These are phyloP conservation scores for Casuarina cunninghamiana DNA, from an alignment of 306 rosid genomes.

Conservation along the genomic window DNA sequence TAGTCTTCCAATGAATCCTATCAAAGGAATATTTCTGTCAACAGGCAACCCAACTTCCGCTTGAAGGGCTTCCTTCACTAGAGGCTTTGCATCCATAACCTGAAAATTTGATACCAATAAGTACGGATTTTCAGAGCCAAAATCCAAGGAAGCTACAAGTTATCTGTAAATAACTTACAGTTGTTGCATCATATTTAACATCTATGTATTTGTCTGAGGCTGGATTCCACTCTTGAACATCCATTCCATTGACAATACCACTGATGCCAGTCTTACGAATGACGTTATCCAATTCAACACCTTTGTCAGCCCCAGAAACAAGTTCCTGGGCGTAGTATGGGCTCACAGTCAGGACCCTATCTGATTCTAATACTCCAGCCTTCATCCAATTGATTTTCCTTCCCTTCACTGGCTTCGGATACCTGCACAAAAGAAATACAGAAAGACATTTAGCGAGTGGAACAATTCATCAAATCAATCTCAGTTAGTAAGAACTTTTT, in stretches of 20 bases:
- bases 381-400: conserved; percentile 86
- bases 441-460: background rate
- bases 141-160: background rate
- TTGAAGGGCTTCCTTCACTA: conserved; percentile 89
- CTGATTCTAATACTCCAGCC: conserved; percentile 63
- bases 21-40: conserved; percentile 65
- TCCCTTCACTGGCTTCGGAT: conserved; percentile 62
- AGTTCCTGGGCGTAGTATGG: conserved; percentile 78
- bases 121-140: background rate
- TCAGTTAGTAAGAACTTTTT: background rate
- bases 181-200: conserved; percentile 51
- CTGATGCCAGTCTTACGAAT: conserved; percentile 41
- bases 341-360: conserved; percentile 65
- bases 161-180: conserved; percentile 39
- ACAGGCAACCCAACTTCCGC: conserved; percentile 96
- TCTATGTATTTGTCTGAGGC: conserved; percentile 55
- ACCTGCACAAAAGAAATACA: conserved; percentile 38
- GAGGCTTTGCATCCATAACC: conserved; percentile 71
- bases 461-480: background rate
- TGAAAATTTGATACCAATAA: conserved; percentile 8
- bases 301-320: conserved; percentile 53
- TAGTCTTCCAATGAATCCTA: conserved; percentile 91
- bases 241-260: conserved; percentile 88
- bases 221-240: conserved; percentile 91
- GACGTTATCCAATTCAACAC: conserved; percentile 65